Evolutionary conservation across 257 asterid genomes (phyloP), one percentile per base, ranked within the genome.

Genomic region (Anisodus tanguticus): DNA sequence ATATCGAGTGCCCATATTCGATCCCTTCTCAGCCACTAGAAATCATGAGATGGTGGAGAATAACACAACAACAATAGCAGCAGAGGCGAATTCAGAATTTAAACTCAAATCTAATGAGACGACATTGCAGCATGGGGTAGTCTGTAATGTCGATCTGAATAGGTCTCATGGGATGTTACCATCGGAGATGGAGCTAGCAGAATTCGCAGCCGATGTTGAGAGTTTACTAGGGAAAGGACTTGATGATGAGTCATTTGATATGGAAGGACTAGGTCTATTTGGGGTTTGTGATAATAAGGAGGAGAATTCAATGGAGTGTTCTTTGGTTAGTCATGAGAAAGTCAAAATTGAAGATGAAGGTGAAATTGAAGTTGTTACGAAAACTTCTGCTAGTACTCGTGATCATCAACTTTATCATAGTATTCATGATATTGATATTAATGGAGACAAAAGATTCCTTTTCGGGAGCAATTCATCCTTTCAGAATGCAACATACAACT

Each of bases 181-280:
- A 9, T 89, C 97, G 4, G 98, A 95, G 74, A 85, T 91, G 92
- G 98, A 93, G 86, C 92, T 95, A 19, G 98, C 90, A 3, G 97
- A 95, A 11, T 95, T 95, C 43, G 95, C 97, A 0, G 97, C 98
- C 0, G 97, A 94, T 59, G 97, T 94, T 1, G 97, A 95, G 89
- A 91, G 89, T 84, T 76, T 95, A 66, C 57, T 95, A 2, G 98
- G 98, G 2, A 93, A 90, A 83, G 97, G 97, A 59, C 91, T 95
- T 16, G 98, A 94, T 2, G 91, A 86, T 10, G 95, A 90, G 71
- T 82, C 93, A 15, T 93, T 94, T 51, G 92, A 91, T 39, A 92
- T 95, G 85, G 93, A 93, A 86, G 92, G 90, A 6, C 84, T 95
- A 59, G 98, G 98, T 35, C 68, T 94, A 76, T 63, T 86, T 81